Evolutionary conservation across 352 stramenopile species (phyloP), one percentile per base, ranked within the genome.

Genomic region (Globisporangium okanoganense): DNA sequence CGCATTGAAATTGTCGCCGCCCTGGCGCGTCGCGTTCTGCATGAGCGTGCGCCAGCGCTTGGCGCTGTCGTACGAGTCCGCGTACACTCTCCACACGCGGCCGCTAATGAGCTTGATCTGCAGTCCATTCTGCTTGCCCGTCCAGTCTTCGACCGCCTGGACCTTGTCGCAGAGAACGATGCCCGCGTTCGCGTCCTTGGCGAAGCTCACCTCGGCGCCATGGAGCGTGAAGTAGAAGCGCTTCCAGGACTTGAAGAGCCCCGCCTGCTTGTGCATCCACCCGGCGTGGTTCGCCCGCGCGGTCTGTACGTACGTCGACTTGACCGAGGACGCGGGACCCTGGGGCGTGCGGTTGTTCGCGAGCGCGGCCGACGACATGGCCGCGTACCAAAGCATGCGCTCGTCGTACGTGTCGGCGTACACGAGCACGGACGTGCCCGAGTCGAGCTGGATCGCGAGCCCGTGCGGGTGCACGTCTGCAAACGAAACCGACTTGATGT

Each of bases 191-290:
- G 84, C 85, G 51, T 94, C 86, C 45, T 86, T 83, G 13, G 84
- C 68, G 49, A 80, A 92, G 12, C 75, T 79, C 57, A 95, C 49
- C 54, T 95, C 84, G 6, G 75, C 54, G 14, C 84, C 84, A 31
- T 95, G 86, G 7, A 95, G 65, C 27, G 84, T 94, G 29, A 92
- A 86, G 57, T 92, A 94, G 36, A 91, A 61, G 2, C 79, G 84
- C 65, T 90, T 94, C 82, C 82, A 92, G 25, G 68, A 71, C 65
- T 92, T 92, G 76, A 95, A 88, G 52, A 94, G 53, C 6, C 86
- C 86, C 10, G 69, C 61, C 29, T 91, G 84, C 62, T 92, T 92
- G 61, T 74, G 83, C 29, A 95, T 63, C 84, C 84, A 95, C 5
- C 86, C 86, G 13, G 84, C 84, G 63, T 92, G 70, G 68, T 95